phyloP scores from a whole-genome alignment of 129 eudicot species.

The Heracleum sosnowskyi region DNA sequence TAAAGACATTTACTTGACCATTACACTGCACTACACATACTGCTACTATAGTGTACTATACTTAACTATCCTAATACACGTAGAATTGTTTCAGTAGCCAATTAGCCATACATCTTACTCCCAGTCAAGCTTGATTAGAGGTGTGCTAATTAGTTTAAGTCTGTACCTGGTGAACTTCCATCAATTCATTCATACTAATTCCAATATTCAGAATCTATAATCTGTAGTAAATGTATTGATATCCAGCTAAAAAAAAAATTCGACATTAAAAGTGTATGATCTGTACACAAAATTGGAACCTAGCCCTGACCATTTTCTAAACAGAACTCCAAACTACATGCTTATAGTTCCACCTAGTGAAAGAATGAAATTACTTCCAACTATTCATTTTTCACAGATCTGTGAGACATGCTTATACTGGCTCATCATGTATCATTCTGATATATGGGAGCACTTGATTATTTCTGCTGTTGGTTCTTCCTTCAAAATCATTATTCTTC shows the following conservation, averaged over 20 bases:
- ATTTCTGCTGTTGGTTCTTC: not conserved
- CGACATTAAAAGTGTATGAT: not conserved
- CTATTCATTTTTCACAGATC: not conserved
- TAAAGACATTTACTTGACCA: too few relatives aligned
- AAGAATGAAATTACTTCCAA: not conserved
- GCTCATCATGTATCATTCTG: not conserved
- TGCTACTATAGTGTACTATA: too few relatives aligned
- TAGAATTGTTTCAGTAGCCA: not conserved
- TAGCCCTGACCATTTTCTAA: not conserved
- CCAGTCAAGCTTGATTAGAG: not conserved
- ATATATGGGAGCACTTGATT: not conserved
- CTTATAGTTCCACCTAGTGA: not conserved
- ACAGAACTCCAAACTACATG: not conserved
- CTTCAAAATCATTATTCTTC: slow-evolving; percentile 17
- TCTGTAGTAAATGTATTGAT: not conserved
- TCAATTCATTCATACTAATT: not conserved
- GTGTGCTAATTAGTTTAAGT: not conserved
- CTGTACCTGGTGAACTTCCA: not conserved
- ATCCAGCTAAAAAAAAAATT: not conserved
- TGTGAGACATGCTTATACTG: not conserved
- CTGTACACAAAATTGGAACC: not conserved
- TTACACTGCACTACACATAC: too few relatives aligned
- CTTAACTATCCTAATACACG: too few relatives aligned
- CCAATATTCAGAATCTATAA: not conserved
- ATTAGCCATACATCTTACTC: too few relatives aligned